Evolutionary conservation across 164 flowering plant species (phyloP).

Genomic region (Vitis rupestris): DNA sequence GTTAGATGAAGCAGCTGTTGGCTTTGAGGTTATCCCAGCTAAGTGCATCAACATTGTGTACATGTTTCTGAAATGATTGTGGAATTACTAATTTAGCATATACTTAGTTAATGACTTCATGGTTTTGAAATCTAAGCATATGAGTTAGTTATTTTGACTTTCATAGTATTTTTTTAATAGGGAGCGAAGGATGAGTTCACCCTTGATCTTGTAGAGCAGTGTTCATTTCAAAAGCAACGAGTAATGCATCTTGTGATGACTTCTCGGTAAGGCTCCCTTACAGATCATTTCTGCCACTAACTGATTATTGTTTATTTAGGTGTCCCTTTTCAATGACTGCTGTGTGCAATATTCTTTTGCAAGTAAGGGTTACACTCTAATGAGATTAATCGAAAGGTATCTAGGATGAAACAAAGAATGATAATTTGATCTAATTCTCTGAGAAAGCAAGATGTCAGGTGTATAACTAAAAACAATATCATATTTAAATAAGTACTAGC

Average conservation of each 20-base stretch:
- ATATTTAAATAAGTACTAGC: no score
- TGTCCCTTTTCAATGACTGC: not conserved
- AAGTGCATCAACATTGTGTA: not conserved
- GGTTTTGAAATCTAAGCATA: no score
- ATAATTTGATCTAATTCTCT: no score
- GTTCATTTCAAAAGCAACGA: conserved; percentile 89
- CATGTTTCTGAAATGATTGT: not conserved
- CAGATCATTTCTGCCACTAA: not conserved
- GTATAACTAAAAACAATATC: no score
- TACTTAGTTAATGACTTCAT: not conserved
- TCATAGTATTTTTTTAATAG: conserved; percentile 31
- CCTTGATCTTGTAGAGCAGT: conserved; percentile 96
- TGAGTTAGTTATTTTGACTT: not conserved
- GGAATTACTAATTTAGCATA: not conserved
- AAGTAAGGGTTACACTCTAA: no score
- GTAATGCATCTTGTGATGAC: conserved; percentile 94
- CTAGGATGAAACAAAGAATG: no score
- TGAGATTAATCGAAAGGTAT: no score
- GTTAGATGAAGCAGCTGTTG: not conserved
- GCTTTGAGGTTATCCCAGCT: not conserved
- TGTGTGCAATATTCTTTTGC: no score
- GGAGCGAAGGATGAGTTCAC: conserved; percentile 94
- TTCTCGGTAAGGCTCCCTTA: conserved; percentile 57
- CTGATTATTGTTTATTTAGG: not conserved
- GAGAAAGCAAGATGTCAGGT: no score